A percentile compares a stretch with the other conserved stretches of the same genome.
Evolutionary conservation across 1,139 yeast genomes (phyloP).

Genomic region (Taiozyma sp.): DNA sequence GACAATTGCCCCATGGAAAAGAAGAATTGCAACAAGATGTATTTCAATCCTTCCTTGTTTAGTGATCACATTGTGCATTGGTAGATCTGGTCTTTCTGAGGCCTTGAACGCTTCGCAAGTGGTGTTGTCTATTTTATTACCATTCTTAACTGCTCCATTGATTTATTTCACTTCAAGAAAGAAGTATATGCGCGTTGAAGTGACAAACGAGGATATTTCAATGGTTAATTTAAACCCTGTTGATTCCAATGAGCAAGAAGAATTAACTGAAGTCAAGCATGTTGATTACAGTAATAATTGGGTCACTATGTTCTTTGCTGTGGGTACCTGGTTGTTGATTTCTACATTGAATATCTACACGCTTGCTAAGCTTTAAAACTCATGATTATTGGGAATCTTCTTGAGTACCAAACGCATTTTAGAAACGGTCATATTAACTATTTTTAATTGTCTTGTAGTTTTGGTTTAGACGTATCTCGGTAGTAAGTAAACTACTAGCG

Average conservation of each 20-base stretch:
- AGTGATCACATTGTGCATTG: constrained; percentile 55
- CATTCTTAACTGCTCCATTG: constrained; percentile 74
- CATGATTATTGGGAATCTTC: too few species aligned
- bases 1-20: constrained; percentile 72
- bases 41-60: constrained; percentile 74
- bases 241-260: constrained; percentile 13
- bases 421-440: neutral
- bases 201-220: constrained; percentile 20
- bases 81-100: constrained; percentile 55
- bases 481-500: constrained; percentile 30
- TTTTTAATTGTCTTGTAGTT: too few species aligned
- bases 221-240: constrained; percentile 5
- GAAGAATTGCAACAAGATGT: constrained; percentile 66
- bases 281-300: constrained; percentile 58
- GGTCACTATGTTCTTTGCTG: constrained; percentile 44
- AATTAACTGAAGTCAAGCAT: constrained; percentile 14
- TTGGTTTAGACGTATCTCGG: neutral
- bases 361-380: constrained; percentile 29
- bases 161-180: constrained; percentile 67
- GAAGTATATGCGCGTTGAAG: constrained; percentile 53
- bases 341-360: constrained; percentile 65
- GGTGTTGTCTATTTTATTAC: constrained; percentile 64
- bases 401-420: neutral
- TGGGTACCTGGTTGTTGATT: constrained; percentile 60
- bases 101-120: constrained; percentile 79